These are phyloP conservation scores for Scedosporium aurantiacum DNA, from an alignment of 2,329 filamentous ascomycete genomes.

Conservation along the genomic window DNA sequence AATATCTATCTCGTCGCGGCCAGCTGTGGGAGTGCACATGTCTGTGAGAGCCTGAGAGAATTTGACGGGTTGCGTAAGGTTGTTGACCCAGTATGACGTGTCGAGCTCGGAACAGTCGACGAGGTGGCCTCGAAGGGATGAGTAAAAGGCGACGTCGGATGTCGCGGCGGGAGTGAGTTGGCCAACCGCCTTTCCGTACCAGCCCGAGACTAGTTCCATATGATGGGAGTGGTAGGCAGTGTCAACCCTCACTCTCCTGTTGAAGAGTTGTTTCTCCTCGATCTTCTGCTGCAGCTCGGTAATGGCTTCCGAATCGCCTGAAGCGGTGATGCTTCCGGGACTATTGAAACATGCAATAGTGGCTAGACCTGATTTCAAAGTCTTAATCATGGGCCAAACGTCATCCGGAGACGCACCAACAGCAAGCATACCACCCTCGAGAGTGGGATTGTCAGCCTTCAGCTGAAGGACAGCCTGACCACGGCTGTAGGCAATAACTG, in stretches of 20 bases:
- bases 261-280: slow-evolving; percentile 11
- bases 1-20: slow-evolving; percentile 19
- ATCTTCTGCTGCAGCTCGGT: slow-evolving; percentile 7
- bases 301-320: slow-evolving; percentile 19
- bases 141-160: not conserved
- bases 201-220: slow-evolving; percentile 17
- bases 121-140: slow-evolving; percentile 2
- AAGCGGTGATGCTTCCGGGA: slow-evolving; percentile 23
- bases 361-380: slow-evolving; percentile 10
- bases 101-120: slow-evolving; percentile 18
- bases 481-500: slow-evolving; percentile 21
- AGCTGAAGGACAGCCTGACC: slow-evolving; percentile 12
- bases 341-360: slow-evolving; percentile 27
- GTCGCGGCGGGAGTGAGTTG: slow-evolving; percentile 14
- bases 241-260: slow-evolving; percentile 10
- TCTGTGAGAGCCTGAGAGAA: slow-evolving; percentile 28
- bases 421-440: slow-evolving; percentile 20
- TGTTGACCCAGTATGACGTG: slow-evolving; percentile 33
- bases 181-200: slow-evolving; percentile 15
- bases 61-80: slow-evolving; percentile 32
- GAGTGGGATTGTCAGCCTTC: not conserved
- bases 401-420: slow-evolving; percentile 6
- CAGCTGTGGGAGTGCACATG: slow-evolving; percentile 19
- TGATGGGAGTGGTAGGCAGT: slow-evolving; percentile 21
- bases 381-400: not conserved